Base-by-base conservation (phyloP, 2,329 filamentous ascomycete species). In the Chrysoporthe cubensis region DNA sequence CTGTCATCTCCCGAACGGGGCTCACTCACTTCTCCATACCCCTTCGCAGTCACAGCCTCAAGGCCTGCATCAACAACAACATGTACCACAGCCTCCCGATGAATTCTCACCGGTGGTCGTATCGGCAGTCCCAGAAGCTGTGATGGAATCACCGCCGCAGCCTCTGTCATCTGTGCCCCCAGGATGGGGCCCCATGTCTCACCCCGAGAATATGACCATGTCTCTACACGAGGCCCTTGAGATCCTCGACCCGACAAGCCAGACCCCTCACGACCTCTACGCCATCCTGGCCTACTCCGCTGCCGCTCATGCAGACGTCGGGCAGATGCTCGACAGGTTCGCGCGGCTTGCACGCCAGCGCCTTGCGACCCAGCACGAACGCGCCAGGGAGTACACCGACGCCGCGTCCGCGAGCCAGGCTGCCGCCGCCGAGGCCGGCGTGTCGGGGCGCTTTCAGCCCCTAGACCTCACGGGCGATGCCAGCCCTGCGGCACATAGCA, bases 251-350 rank as follows among this genome's bases (percentile, higher is more conserved):
- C 66, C 66, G 14, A 9, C 46, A 14, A n/a, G 61, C 26, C 44
- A 59, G 9, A 66, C 52, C 5, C 63, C 66, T 21, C 63, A 68
- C 26, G 63, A 66, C 34, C 58, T 66, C 2, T 68, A 68, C 16
- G 42, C 40, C 16, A 65, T 66, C 57, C 58, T 66, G 40, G 60
- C 54, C 2, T 68, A 62, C 21, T 52, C 66, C 26, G 66, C 62
- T 9, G 66, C 63, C 5, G 66, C 66, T 18, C 66, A 66, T 50
- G 48, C 63, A 16, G 66, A 66, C 58, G 66, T 68, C 34, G 66
- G 57, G 32, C 32, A 62, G 48, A 66, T 68, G 66, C 37, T 68
- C 37, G 52, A 68, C 63, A 64, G 43, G 7, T 66, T 66, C 52
- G 66, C 66, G 21, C 50, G 63, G 44, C 2, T n/a, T 8, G 56